phyloP scores from a whole-genome alignment of 768 basidiomycete species.

The Rhizopogon vulgaris region DNA sequence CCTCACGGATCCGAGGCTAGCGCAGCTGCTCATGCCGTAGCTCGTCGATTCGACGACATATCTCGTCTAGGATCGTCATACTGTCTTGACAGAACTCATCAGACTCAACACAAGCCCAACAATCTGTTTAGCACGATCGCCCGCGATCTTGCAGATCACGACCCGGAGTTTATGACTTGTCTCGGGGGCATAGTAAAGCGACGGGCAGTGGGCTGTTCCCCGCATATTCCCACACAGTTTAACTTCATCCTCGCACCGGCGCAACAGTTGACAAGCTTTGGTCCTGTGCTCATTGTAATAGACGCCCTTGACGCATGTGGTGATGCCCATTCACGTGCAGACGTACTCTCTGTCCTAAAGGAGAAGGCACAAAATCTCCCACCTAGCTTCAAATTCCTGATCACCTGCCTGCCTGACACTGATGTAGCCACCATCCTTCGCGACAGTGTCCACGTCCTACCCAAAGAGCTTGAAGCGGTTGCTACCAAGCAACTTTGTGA shows the following conservation, averaged over 20 bases:
- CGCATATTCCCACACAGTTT: neutral
- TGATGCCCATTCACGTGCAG: neutral
- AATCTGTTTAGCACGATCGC: constrained; percentile 16
- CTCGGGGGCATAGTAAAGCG: neutral
- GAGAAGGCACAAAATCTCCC: constrained; percentile 36
- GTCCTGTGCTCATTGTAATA: constrained; percentile 18
- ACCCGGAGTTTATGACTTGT: neutral
- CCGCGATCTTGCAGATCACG: constrained; percentile 14
- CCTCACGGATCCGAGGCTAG: constrained; percentile 11
- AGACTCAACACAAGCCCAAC: neutral
- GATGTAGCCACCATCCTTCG: constrained; percentile 16
- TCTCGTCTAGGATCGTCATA: constrained; percentile 13
- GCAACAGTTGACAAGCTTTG: neutral
- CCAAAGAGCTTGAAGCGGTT: neutral
- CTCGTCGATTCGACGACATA: constrained; percentile 3
- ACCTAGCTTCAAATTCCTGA: constrained; percentile 30
- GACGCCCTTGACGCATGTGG: constrained; percentile 19
- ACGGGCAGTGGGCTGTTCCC: neutral
- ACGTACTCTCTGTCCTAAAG: constrained; percentile 20
- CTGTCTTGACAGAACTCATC: constrained; percentile 7
- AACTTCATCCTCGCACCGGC: constrained; percentile 1
- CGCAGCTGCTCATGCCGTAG: constrained; percentile 10
- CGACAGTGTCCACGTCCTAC: constrained; percentile 5
- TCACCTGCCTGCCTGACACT: constrained; percentile 26
- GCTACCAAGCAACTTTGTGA: neutral